Evolutionary conservation across 2,329 filamentous ascomycete species (phyloP).

Genomic region (Basipetospora sp.): DNA sequence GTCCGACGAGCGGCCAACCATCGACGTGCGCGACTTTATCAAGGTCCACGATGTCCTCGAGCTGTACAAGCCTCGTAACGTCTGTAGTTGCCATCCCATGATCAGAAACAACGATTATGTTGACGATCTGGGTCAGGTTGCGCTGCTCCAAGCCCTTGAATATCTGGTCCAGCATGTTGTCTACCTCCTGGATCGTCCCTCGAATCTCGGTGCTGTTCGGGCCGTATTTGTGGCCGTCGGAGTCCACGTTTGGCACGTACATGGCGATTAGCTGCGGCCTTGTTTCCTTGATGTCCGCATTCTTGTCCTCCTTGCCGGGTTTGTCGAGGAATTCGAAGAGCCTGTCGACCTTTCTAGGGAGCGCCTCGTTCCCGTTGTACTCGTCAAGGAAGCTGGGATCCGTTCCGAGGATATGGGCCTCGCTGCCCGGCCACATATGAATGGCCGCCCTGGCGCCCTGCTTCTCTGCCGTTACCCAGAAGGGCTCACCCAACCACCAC

Average conservation of each 20-base stretch:
- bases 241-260: conserved; percentile 86
- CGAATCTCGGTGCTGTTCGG: conserved; percentile 90
- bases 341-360: conserved; percentile 62
- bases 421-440: conserved; percentile 98
- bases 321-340: conserved; percentile 74
- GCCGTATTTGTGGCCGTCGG: conserved; percentile 72
- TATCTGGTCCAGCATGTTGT: conserved; percentile 65
- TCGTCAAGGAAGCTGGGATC: conserved; percentile 72
- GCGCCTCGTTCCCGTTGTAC: conserved; percentile 62
- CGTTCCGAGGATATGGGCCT: conserved; percentile 63
- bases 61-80: conserved; percentile 61
- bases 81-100: conserved; percentile 97
- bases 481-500: conserved; percentile 90
- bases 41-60: conserved; percentile 77
- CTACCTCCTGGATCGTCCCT: conserved; percentile 61
- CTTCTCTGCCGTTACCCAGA: conserved; percentile 85
- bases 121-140: conserved; percentile 80
- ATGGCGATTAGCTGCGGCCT: conserved; percentile 84
- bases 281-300: conserved; percentile 28
- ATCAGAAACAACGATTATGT: conserved; percentile 90
- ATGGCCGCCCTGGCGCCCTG: conserved; percentile 66
- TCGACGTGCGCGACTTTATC: conserved; percentile 68
- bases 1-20: conserved; percentile 84
- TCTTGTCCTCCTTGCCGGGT: conserved; percentile 52
- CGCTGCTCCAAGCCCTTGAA: conserved; percentile 63